These are phyloP conservation scores for Wallemia mellicola DNA, from an alignment of 1,284 basidiomycete genomes.

Conservation along the genomic window DNA sequence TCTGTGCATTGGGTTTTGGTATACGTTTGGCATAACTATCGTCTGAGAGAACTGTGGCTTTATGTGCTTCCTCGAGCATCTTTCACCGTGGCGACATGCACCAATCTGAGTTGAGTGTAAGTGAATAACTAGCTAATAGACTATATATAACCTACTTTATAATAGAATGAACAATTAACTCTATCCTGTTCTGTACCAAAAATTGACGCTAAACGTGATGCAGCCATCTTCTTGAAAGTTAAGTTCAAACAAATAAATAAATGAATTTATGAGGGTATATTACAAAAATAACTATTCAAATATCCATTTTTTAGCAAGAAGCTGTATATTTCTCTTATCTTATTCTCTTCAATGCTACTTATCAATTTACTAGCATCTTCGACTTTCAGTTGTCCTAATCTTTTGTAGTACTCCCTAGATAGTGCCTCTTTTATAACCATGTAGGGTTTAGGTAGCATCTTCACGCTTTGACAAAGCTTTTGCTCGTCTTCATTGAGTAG, in stretches of 20 bases:
- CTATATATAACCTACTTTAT: constrained; percentile 28
- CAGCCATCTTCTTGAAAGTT: background rate
- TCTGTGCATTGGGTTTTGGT: constrained; percentile 86
- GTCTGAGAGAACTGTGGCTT: constrained; percentile 91
- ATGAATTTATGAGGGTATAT: background rate
- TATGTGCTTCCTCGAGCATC: constrained; percentile 91
- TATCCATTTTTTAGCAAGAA: background rate
- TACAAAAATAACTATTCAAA: background rate
- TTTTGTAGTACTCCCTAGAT: constrained; percentile 63
- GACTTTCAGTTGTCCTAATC: constrained; percentile 51
- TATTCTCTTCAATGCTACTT: background rate
- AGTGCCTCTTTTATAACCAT: constrained; percentile 73
- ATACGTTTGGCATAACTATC: constrained; percentile 90
- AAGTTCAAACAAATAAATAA: background rate
- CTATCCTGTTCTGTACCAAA: constrained; percentile 40
- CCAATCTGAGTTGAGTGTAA: constrained; percentile 33
- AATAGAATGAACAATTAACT: constrained; percentile 83
- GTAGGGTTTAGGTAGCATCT: constrained; percentile 72
- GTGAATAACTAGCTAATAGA: background rate
- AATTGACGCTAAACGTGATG: background rate
- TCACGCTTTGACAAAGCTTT: constrained; percentile 52
- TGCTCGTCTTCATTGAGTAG: constrained; percentile 61
- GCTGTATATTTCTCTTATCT: background rate
- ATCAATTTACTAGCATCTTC: constrained; percentile 36
- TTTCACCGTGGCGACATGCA: constrained; percentile 79